Evolutionary conservation across 768 basidiomycete genomes (phyloP), one percentile per base, ranked within the genome.

Genomic region (Kwoniella heveanensis): DNA sequence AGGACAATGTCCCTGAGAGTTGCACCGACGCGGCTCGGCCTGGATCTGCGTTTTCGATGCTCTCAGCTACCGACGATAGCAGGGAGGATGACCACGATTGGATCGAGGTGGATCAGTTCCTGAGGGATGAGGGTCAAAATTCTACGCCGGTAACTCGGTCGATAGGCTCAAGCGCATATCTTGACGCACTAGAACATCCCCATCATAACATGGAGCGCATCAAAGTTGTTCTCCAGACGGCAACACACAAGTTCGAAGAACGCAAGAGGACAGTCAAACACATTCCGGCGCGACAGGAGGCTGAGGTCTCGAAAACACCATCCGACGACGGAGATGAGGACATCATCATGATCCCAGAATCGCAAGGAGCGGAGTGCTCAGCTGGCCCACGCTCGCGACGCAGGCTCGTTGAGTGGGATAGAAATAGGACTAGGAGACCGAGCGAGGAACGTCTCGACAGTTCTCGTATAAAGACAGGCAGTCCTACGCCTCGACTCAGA

Each of bases 161-260:
- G 17, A 44, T 44, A 44, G 39, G 39, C 15, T 44, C 39, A 17
- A 44, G 15, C 17, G 39, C 39, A 44, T 77, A 62, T 64, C 65
- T 36, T 8, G 76, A 77, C 27, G 69, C 77, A 25, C 24, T 77
- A 1, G 70, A 76, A 53, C 64, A 72, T 26, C 73, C 79, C 0
- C 62, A 67, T 3, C 70, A 70, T 44, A 74, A 72, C 44, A 37
- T 62, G 10, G 66, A 71, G 37, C 60, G 71, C 9, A 61, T 80
- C 17, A 73, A 77, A 51, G 65, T 78, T 22, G 73, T 80, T 9
- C 69, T 81, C 6, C 70, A 70, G 29, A 77, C 74, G 2, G 79
- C 79, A 69, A 81, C 79, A 1, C 70, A 74, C 60, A 75, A 71
- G 66, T 59, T 80, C 6, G 62, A 75, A 21, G 67, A 76, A 54